phyloP scores from a whole-genome alignment of 257 asterid species.

The Solanum bulbocastanum region DNA sequence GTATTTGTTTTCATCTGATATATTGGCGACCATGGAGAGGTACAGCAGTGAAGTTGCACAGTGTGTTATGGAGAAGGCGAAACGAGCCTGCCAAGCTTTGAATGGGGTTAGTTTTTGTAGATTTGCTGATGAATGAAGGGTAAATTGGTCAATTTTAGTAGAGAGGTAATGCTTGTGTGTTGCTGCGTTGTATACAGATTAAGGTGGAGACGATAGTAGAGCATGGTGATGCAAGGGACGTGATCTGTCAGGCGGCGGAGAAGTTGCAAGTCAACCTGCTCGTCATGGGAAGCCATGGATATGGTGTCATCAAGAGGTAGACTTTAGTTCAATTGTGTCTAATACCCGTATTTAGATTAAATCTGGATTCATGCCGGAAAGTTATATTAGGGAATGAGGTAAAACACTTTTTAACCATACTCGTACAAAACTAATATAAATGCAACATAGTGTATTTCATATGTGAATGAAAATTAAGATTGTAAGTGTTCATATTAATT shows the following conservation, averaged over 20 bases:
- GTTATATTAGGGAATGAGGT: too few species aligned
- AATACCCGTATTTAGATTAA: not conserved
- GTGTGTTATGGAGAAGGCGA: slow-evolving; percentile 37
- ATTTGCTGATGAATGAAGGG: not conserved
- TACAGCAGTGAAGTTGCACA: slow-evolving; percentile 37
- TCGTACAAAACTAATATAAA: too few species aligned
- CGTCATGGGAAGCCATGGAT: slow-evolving; percentile 64
- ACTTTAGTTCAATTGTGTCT: not conserved
- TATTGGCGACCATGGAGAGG: slow-evolving; percentile 38
- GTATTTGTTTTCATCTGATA: slow-evolving; percentile 32
- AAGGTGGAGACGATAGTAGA: slow-evolving; percentile 54
- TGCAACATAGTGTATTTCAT: too few species aligned
- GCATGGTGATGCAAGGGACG: slow-evolving; percentile 74
- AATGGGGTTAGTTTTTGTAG: slow-evolving; percentile 9
- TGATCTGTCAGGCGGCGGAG: slow-evolving; percentile 51
- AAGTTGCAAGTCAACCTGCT: slow-evolving; percentile 48
- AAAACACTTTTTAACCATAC: too few species aligned
- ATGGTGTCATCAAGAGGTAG: slow-evolving; percentile 59
- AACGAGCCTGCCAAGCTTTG: slow-evolving; percentile 22
- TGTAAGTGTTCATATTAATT: not conserved
- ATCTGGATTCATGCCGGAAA: not conserved
- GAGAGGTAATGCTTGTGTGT: not conserved
- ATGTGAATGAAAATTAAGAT: too few species aligned
- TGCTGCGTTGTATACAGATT: slow-evolving; percentile 23
- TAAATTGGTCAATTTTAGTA: not conserved